Conservation (phyloP, 2,329 filamentous ascomycete species). For the Fusarium siculi region DNA sequence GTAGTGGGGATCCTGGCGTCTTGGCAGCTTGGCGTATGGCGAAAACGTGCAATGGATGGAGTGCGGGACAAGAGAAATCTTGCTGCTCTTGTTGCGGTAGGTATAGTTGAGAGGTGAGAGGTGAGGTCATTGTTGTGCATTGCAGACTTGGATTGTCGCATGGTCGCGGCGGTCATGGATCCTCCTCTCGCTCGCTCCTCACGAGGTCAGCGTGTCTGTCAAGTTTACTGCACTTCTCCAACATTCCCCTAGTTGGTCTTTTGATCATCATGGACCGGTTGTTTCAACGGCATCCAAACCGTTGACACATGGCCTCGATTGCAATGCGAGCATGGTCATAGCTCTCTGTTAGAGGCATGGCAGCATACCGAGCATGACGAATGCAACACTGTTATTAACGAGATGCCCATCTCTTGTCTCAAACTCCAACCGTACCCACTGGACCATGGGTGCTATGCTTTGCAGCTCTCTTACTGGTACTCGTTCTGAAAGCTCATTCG, state of each 20-base stretch:
- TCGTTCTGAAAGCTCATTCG: slow-evolving; percentile 3
- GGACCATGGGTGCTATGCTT: not conserved
- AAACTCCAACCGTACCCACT: not conserved
- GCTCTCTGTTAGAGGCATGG: not conserved
- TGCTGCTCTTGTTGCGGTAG: not conserved
- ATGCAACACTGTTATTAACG: not conserved
- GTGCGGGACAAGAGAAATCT: slow-evolving; percentile 22
- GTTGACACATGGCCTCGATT: slow-evolving; percentile 17
- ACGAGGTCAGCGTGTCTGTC: slow-evolving; percentile 15
- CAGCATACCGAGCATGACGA: not conserved
- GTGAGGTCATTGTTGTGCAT: slow-evolving; percentile 43
- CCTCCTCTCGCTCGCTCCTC: not conserved
- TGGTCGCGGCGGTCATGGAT: slow-evolving; percentile 17
- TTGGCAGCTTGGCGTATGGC: slow-evolving; percentile 35
- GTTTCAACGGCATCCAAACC: slow-evolving; percentile 22
- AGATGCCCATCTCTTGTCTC: slow-evolving; percentile 9
- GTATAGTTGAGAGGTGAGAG: slow-evolving; percentile 39
- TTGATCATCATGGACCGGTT: slow-evolving; percentile 18
- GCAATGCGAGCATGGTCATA: not conserved
- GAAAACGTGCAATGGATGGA: slow-evolving; percentile 22
- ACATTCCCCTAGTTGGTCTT: slow-evolving; percentile 16
- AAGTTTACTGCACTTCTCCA: not conserved
- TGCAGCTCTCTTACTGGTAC: not conserved
- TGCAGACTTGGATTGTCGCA: slow-evolving; percentile 21
- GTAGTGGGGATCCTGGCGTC: slow-evolving; percentile 35